These are phyloP conservation scores for Phyllosticta capitalensis DNA, from an alignment of 2,329 filamentous ascomycete species.

Conservation along the genomic window DNA sequence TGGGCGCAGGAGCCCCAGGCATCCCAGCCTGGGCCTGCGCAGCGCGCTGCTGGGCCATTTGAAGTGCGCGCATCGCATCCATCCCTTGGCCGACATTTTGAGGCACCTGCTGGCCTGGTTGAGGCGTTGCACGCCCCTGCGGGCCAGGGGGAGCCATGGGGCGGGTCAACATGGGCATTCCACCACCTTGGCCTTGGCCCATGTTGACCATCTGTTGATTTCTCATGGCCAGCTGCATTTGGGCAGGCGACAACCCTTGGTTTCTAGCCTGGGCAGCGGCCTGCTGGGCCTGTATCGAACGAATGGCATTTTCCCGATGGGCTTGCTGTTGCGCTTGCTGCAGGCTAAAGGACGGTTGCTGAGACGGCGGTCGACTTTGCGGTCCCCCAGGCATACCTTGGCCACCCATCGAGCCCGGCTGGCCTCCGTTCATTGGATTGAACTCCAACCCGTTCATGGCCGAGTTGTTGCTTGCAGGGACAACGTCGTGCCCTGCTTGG, in stretches of 20 bases:
- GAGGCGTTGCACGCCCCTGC: conserved; percentile 24
- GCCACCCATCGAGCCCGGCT: conserved; percentile 3
- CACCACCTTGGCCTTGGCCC: conserved; percentile 30
- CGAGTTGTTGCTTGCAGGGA: conserved; percentile 52
- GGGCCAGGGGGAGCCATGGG: conserved; percentile 39
- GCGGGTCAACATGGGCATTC: conserved; percentile 41
- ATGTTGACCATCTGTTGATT: conserved; percentile 37
- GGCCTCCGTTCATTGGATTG: conserved; percentile 19
- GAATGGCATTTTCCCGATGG: conserved; percentile 30
- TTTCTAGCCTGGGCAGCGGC: conserved; percentile 32
- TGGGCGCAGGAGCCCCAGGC: conserved; percentile 22
- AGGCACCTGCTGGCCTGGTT: conserved; percentile 28
- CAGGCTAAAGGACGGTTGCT: conserved; percentile 4
- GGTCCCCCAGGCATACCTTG: conserved; percentile 3
- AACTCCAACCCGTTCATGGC: conserved; percentile 22
- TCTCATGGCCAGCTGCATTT: conserved; percentile 30
- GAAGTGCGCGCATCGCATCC: conserved; percentile 23
- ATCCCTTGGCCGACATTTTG: conserved; percentile 16
- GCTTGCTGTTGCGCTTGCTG: conserved; percentile 31
- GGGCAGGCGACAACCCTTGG: conserved; percentile 15
- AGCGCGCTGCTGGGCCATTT: conserved; percentile 27
- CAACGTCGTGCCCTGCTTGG: conserved; percentile 53
- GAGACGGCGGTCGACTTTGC: conserved; percentile 3
- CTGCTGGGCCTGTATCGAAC: conserved; percentile 30
- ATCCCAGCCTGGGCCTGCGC: conserved; percentile 16